Conservation (phyloP, 371 early-diverging fungal genomes). For the Dinochytrium kinnereticum region DNA sequence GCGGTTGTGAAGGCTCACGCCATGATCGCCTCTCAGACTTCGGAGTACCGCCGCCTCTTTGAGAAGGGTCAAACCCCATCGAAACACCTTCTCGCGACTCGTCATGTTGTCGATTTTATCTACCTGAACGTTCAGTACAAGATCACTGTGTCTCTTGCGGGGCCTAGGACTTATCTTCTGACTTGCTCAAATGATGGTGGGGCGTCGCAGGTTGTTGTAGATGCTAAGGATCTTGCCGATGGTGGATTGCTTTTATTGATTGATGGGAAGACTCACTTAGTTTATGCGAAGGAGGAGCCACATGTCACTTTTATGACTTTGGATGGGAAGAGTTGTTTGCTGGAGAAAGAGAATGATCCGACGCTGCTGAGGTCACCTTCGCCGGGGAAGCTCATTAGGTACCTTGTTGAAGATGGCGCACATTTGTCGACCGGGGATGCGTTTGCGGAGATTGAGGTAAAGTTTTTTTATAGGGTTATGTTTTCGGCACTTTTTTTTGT, state of each 20-base stretch:
- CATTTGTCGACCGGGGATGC: conserved; percentile 89
- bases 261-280: conserved; percentile 86
- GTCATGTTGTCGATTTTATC: conserved; percentile 85
- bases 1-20: conserved; percentile 87
- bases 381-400: conserved; percentile 96
- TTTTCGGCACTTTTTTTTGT: conserved; percentile 3
- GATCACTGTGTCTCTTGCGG: conserved; percentile 80
- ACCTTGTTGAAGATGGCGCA: conserved; percentile 88
- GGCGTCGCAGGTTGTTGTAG: conserved; percentile 70
- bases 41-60: conserved; percentile 79
- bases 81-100: conserved; percentile 75
- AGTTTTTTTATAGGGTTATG: conserved; percentile 16
- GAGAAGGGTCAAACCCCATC: conserved; percentile 88
- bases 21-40: conserved; percentile 63
- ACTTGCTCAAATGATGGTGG: conserved; percentile 73
- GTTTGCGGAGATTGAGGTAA: conserved; percentile 94
- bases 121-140: conserved; percentile 87
- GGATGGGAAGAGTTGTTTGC: conserved; percentile 88
- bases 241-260: conserved; percentile 91
- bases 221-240: conserved; percentile 84
- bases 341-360: conserved; percentile 96
- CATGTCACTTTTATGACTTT: conserved; percentile 87
- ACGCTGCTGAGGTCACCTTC: conserved; percentile 93
- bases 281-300: conserved; percentile 90
- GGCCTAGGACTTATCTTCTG: conserved; percentile 80